phyloP scores from a whole-genome alignment of 139 green algal species.

The Chlamydomonas incerta region DNA sequence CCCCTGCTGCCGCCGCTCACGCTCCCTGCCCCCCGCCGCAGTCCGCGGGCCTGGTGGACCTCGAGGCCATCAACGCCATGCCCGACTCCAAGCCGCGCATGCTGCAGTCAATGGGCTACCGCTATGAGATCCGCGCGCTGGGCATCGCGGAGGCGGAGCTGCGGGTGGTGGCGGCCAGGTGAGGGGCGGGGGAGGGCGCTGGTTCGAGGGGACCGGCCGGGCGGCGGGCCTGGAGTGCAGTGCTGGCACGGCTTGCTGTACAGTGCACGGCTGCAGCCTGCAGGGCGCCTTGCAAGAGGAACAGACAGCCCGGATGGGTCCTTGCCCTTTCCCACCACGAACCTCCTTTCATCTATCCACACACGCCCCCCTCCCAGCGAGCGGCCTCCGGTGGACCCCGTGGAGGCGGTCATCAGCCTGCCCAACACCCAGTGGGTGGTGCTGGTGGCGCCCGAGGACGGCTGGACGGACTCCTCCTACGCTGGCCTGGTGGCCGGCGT shows the following conservation, averaged over 20 bases:
- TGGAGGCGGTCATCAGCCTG: not conserved
- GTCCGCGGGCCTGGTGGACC: not conserved
- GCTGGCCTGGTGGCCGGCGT: not conserved
- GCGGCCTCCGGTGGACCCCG: not conserved
- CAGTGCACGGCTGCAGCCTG: not conserved
- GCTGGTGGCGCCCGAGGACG: not conserved
- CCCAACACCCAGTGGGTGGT: not conserved
- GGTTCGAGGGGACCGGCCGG: not conserved
- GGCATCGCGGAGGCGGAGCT: not conserved
- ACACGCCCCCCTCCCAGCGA: not conserved
- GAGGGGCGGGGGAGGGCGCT: not conserved
- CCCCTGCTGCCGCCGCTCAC: not conserved
- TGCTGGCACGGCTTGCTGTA: too few relatives aligned
- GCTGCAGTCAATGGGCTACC: conserved; percentile 9
- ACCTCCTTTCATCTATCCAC: not conserved
- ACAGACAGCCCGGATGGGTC: not conserved
- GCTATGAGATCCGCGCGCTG: not conserved
- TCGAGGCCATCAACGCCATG: not conserved
- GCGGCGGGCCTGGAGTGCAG: not conserved
- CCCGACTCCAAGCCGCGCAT: not conserved
- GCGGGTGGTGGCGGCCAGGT: not conserved
- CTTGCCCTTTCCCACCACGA: not conserved
- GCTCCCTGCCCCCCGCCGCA: not conserved
- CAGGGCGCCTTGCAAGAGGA: not conserved
- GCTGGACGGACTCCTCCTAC: not conserved